phyloP scores from a whole-genome alignment of 2,329 filamentous ascomycete species.

The Plenodomus lindquistii region DNA sequence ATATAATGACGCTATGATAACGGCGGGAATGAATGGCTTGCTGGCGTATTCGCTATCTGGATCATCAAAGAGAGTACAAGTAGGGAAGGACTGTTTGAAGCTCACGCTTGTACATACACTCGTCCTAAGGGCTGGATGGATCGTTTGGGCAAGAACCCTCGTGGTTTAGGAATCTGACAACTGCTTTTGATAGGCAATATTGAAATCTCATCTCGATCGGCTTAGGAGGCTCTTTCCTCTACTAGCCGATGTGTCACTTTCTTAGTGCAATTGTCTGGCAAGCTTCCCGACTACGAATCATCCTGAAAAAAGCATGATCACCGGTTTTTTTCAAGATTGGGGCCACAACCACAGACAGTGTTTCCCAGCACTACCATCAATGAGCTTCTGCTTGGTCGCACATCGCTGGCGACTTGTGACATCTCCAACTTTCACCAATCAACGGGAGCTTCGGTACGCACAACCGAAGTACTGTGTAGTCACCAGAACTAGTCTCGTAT shows the following conservation, averaged over 20 bases:
- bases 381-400: too few species aligned
- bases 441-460: too few species aligned
- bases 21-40: constrained; percentile 32
- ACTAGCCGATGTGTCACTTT: neutral
- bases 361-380: too few species aligned
- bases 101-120: constrained; percentile 39
- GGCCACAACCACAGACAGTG: too few species aligned
- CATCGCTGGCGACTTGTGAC: too few species aligned
- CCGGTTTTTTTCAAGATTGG: too few species aligned
- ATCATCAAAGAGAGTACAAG: neutral
- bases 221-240: neutral
- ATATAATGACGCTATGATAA: constrained; percentile 46
- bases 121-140: constrained; percentile 15
- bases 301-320: too few species aligned
- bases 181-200: constrained; percentile 1
- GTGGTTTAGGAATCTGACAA: constrained; percentile 3
- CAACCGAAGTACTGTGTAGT: too few species aligned
- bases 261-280: neutral
- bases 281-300: neutral
- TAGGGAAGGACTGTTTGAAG: constrained; percentile 16
- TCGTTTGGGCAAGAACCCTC: constrained; percentile 1
- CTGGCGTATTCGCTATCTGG: constrained; percentile 2
- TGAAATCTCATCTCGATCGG: neutral
- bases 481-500: too few species aligned
- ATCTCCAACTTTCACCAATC: too few species aligned